Evolutionary conservation across 2,329 filamentous ascomycete species (phyloP), one percentile per base, ranked within the genome.

Genomic region (Pseudocercospora eumusae): DNA sequence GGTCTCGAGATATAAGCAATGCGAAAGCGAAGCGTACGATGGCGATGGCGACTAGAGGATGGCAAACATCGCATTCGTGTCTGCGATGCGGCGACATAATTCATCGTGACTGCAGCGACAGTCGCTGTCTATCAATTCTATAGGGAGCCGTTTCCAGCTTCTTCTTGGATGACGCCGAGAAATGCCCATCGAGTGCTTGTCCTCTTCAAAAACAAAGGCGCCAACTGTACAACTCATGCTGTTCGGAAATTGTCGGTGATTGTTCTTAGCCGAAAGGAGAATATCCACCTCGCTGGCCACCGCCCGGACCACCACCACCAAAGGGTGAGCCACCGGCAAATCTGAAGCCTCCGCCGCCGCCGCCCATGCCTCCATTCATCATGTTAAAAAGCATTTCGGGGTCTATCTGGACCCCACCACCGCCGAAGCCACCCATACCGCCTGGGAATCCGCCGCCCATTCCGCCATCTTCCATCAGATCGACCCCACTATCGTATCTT

Each of bases 401-500:
- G 73, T 91, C 88, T 74, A 93, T 91, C 71, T 80, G 71, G 31
- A 73, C 74, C 8, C 78, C 78, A 15, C 73, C 75, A n/a, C 70
- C 70, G 13, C 61, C 61, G 25, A 59, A 50, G 44, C 61, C 61
- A 31, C 81, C 80, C 73, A 81, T 79, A 20, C 79, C 78, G 23
- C 77, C 82, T 21, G 72, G 72, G 21, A 78, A 76, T 28, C 75
- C 75, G 54, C 82, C 83, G 33, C 81, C 81, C 64, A 66, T 64
- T 9, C 64, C 64, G 9, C 66, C 66, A 44, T 56, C 57, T 74
- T 97, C 93, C 61, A 95, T 84, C 28, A 97, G 85, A 75, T 99
- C 93, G 62, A 95, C 91, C 40, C 95, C 95, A 68, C 89, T 95
- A 75, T 99, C 93, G 74, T 96, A 99, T 57, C 90, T 84, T 67